These are phyloP conservation scores for Cercospora zeae-maydis DNA, from an alignment of 2,329 filamentous ascomycete genomes.

Conservation along the genomic window DNA sequence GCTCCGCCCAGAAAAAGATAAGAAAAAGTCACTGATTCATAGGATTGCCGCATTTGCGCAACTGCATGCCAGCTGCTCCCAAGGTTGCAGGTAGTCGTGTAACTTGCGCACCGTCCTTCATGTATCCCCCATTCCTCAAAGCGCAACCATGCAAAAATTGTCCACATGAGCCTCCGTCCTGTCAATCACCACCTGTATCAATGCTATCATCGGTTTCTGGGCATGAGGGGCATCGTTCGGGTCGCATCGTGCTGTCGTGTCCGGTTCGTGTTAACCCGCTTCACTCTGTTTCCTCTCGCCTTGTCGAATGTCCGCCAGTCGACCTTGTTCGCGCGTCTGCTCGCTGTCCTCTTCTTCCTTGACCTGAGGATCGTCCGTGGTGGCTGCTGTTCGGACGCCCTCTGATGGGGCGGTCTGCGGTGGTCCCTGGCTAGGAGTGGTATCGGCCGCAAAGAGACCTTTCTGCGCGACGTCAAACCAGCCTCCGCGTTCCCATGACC, in stretches of 20 bases:
- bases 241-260: constrained; percentile 1
- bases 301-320: constrained; percentile 30
- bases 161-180: not conserved
- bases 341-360: constrained; percentile 34
- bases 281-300: not conserved
- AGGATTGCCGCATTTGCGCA: not conserved
- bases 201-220: not conserved
- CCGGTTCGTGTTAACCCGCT: not conserved
- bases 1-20: not conserved
- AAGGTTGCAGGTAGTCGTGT: not conserved
- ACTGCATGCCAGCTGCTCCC: not conserved
- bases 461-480: constrained; percentile 62
- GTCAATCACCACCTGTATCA: not conserved
- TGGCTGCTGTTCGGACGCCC: constrained; percentile 34
- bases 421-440: constrained; percentile 32
- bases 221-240: not conserved
- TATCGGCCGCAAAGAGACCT: constrained; percentile 39
- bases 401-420: constrained; percentile 27
- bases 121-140: not conserved
- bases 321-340: constrained; percentile 35
- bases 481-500: constrained; percentile 79
- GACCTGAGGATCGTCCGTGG: constrained; percentile 33
- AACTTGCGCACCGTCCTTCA: not conserved
- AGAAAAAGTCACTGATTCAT: not conserved
- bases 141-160: not conserved